These are phyloP conservation scores for Hymenoscyphus linearis DNA, from an alignment of 2,329 filamentous ascomycete species.

Conservation along the genomic window DNA sequence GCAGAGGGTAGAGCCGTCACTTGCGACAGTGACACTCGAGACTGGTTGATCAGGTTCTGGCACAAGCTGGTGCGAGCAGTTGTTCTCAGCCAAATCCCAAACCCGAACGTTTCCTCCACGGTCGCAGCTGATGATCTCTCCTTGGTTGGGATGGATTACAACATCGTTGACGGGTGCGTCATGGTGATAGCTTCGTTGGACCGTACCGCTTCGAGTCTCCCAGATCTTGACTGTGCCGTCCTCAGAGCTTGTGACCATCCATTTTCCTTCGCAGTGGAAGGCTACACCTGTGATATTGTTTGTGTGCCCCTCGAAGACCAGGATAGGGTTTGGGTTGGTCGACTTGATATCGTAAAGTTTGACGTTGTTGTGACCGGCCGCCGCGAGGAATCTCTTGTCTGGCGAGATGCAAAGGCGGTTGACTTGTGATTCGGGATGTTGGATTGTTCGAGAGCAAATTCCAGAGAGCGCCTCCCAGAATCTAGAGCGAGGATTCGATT, in stretches of 20 bases:
- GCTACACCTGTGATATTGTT: conserved; percentile 94
- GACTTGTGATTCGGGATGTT: conserved; percentile 96
- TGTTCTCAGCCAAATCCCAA: conserved; percentile 96
- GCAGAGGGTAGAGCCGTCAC: conserved; percentile 85
- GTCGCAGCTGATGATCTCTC: conserved; percentile 95
- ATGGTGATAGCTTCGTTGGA: conserved; percentile 92
- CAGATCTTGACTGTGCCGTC: conserved; percentile 56
- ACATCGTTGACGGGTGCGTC: conserved; percentile 90
- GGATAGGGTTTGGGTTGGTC: conserved; percentile 87
- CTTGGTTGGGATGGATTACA: conserved; percentile 98
- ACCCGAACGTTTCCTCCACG: conserved; percentile 86
- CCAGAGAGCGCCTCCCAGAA: conserved; percentile 99
- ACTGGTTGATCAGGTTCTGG: conserved; percentile 94
- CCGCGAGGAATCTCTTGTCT: conserved; percentile 88
- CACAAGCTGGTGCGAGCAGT: conserved; percentile 91
- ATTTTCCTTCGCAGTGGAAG: conserved; percentile 98
- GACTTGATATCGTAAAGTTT: conserved; percentile 99
- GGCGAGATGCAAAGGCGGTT: conserved; percentile 98
- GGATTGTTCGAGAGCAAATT: conserved; percentile 96
- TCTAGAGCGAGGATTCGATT: conserved; percentile 39
- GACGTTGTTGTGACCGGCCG: conserved; percentile 72
- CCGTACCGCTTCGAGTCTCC: conserved; percentile 35
- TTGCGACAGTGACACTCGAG: conserved; percentile 91
- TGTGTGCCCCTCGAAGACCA: conserved; percentile 93
- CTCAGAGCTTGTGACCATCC: conserved; percentile 98